phyloP scores from a whole-genome alignment of 495 filamentous ascomycete species.

The Aspergillus incahuasiensis region DNA sequence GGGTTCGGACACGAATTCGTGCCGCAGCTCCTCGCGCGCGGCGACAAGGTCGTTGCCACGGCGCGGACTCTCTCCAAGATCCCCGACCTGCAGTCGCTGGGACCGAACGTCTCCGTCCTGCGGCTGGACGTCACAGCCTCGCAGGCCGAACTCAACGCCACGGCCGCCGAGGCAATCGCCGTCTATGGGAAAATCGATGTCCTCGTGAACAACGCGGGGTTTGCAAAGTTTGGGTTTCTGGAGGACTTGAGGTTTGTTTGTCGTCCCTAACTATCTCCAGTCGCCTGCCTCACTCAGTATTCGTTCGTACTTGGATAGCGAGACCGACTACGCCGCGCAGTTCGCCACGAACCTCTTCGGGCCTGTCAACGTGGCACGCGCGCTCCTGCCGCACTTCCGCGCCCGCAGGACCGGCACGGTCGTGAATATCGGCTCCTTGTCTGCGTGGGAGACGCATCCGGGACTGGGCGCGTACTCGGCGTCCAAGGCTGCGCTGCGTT shows the following conservation, averaged over 20 bases:
- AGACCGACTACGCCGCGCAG: slow-evolving; percentile 2
- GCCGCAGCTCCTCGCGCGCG: slow-evolving; percentile 37
- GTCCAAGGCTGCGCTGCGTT: slow-evolving; percentile 41
- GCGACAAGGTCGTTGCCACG: slow-evolving; percentile 54
- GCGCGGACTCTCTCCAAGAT: slow-evolving; percentile 43
- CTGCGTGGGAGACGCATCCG: slow-evolving; percentile 15
- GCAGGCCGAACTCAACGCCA: slow-evolving; percentile 28
- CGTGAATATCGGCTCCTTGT: slow-evolving; percentile 32
- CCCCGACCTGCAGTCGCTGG: slow-evolving; percentile 35
- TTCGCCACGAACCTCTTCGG: slow-evolving; percentile 41
- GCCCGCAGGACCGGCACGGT: slow-evolving; percentile 38
- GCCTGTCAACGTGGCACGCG: slow-evolving; percentile 37
- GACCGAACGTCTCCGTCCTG: slow-evolving; percentile 36
- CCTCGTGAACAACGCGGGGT: slow-evolving; percentile 51
- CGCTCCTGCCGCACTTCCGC: slow-evolving; percentile 46
- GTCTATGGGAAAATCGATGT: slow-evolving; percentile 42
- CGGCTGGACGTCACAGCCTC: slow-evolving; percentile 43
- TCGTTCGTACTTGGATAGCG: no score
- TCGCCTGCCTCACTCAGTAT: no score
- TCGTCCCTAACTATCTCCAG: no score
- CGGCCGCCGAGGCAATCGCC: slow-evolving; percentile 33
- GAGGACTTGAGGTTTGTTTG: no score
- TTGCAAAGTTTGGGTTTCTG: no score
- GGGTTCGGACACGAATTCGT: slow-evolving; percentile 50
- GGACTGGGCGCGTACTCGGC: slow-evolving; percentile 37